A percentile compares a stretch with the other conserved stretches of the same genome.
phyloP scores from a whole-genome alignment of 495 filamentous ascomycete genomes.

The Hypoxylon trugodes region DNA sequence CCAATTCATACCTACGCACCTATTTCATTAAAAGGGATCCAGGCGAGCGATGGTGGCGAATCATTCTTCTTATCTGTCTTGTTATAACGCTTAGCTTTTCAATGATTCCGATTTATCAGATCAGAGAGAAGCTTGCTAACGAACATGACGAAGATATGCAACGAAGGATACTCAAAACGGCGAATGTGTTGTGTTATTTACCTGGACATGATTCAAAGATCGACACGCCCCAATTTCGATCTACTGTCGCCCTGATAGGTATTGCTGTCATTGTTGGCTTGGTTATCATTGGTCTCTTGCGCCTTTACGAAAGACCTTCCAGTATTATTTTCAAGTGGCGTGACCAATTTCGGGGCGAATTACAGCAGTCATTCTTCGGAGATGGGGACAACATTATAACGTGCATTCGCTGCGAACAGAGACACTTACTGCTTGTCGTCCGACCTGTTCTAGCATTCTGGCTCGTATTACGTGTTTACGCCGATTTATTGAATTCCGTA shows the following conservation, averaged over 20 bases:
- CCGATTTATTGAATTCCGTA: constrained; percentile 32
- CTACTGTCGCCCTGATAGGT: constrained; percentile 21
- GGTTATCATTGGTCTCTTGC: constrained; percentile 18
- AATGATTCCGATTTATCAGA: constrained; percentile 37
- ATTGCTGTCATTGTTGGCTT: constrained; percentile 21
- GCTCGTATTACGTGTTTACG: constrained; percentile 36
- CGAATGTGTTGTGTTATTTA: constrained; percentile 36
- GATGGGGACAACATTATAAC: constrained; percentile 34
- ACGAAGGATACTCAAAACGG: constrained; percentile 25
- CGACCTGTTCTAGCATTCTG: constrained; percentile 32
- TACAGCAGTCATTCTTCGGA: constrained; percentile 35
- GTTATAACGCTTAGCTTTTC: constrained; percentile 29
- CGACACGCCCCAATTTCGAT: constrained; percentile 31
- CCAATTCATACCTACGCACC: constrained; percentile 29
- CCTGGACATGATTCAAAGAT: constrained; percentile 23
- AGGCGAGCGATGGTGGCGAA: constrained; percentile 31
- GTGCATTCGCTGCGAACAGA: constrained; percentile 39
- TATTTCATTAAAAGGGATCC: constrained; percentile 30
- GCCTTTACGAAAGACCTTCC: constrained; percentile 28
- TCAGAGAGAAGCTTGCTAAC: constrained; percentile 34
- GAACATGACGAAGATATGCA: constrained; percentile 27
- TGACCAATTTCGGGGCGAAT: constrained; percentile 32
- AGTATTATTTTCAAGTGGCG: constrained; percentile 36
- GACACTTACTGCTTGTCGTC: constrained; percentile 31
- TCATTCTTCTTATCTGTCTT: constrained; percentile 28